Evolutionary conservation across 768 basidiomycete genomes (phyloP).

Genomic region (Rhodotorula paludigena): DNA sequence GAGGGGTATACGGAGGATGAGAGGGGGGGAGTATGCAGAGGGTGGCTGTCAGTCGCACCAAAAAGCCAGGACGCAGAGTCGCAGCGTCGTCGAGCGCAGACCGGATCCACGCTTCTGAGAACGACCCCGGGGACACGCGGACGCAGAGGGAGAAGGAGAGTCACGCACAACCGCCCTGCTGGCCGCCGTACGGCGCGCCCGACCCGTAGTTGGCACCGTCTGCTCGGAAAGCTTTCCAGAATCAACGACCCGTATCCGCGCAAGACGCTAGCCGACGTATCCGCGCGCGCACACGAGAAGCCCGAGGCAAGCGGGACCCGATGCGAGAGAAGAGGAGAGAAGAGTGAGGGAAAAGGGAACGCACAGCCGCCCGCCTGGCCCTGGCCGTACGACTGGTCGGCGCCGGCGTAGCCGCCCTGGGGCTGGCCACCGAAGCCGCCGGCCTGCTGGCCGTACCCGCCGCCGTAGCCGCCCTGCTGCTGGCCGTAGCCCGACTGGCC

Average conservation of each 20-base stretch:
- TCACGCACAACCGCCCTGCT: slow-evolving; percentile 34
- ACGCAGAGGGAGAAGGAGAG: not conserved
- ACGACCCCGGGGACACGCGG: fast-evolving
- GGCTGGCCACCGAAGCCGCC: slow-evolving; percentile 31
- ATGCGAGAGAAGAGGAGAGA: not conserved
- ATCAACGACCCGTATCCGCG: too few species aligned
- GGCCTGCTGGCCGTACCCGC: slow-evolving; percentile 34
- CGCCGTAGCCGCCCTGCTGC: slow-evolving; percentile 26
- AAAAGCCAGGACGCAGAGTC: not conserved
- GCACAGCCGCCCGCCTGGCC: slow-evolving; percentile 23
- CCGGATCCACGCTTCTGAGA: not conserved
- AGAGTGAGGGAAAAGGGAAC: slow-evolving; percentile 2
- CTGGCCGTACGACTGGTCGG: slow-evolving; percentile 22
- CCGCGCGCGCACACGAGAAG: not conserved
- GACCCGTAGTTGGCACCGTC: slow-evolving; percentile 30
- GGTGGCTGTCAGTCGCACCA: not conserved
- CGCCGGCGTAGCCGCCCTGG: slow-evolving; percentile 44
- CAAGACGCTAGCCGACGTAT: not conserved
- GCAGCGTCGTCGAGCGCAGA: not conserved
- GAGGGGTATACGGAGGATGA: not conserved
- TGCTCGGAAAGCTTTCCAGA: not conserved
- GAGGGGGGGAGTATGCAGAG: not conserved
- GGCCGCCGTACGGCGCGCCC: slow-evolving; percentile 36
- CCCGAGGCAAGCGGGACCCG: too few species aligned
- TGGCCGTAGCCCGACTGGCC: slow-evolving; percentile 37